phyloP scores from a whole-genome alignment of 805 yeast species.

The Cyberlindnera mrakii region DNA sequence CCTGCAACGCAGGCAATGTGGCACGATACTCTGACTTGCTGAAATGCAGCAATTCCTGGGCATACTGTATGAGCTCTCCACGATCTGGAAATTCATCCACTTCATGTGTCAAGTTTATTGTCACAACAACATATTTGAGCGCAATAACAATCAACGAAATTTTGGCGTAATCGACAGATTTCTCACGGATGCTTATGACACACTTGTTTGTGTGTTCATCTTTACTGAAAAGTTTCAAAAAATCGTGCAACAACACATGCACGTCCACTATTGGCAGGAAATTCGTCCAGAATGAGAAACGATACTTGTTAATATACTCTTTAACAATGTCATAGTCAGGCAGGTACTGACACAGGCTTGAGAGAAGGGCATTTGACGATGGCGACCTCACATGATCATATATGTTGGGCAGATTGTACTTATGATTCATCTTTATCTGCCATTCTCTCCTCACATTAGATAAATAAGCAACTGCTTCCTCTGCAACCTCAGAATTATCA shows the following conservation, averaged over 20 bases:
- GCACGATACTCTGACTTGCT: slow-evolving; percentile 8
- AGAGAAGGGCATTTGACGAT: slow-evolving; percentile 9
- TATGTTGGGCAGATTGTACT: slow-evolving; percentile 4
- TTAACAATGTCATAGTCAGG: slow-evolving; percentile 15
- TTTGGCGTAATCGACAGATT: slow-evolving; percentile 16
- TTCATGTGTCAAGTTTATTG: slow-evolving; percentile 3
- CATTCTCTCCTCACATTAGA: slow-evolving; percentile 19
- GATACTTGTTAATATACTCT: slow-evolving; percentile 11
- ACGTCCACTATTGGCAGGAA: slow-evolving; percentile 15
- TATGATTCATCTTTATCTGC: slow-evolving; percentile 12
- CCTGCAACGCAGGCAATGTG: slow-evolving; percentile 19
- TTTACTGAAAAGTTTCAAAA: slow-evolving; percentile 10
- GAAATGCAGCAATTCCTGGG: slow-evolving; percentile 11
- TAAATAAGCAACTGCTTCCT: slow-evolving; percentile 9
- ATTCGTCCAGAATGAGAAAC: slow-evolving; percentile 13
- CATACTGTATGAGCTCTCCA: slow-evolving; percentile 11
- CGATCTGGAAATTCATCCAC: slow-evolving; percentile 7
- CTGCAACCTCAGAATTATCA: slow-evolving; percentile 4
- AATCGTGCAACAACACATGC: slow-evolving; percentile 10
- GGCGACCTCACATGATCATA: slow-evolving; percentile 7
- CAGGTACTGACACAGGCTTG: slow-evolving; percentile 10
- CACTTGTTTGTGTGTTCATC: slow-evolving; percentile 5
- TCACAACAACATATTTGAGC: slow-evolving; percentile 7
- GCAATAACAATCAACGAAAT: slow-evolving; percentile 14
- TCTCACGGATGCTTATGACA: slow-evolving; percentile 4